Evolutionary conservation across 768 basidiomycete species (phyloP), one percentile per base, ranked within the genome.

Genomic region (Agaricus subrufescens): DNA sequence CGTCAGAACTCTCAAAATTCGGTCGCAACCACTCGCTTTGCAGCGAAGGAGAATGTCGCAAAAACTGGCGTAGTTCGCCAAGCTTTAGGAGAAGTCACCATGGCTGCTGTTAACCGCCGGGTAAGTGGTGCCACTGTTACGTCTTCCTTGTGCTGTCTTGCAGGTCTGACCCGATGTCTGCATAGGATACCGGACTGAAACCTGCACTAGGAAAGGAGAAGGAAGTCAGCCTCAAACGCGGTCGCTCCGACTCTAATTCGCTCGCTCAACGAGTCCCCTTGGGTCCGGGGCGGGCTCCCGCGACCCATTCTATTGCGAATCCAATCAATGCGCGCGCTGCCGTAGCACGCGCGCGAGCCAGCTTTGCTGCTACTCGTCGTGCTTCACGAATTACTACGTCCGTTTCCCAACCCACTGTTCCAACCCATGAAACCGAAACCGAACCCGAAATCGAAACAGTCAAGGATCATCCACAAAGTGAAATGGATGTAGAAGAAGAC

Each of bases 51-150:
- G 56, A 73, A 72, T 58, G 69, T 63, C 37, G 70, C 76, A 61
- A 93, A 91, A 76, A 77, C 74, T 43, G 54, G 49, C 31, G 72
- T 76, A 23, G 83, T 85, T 67, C 81, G 93, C 61, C 78, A 86
- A 31, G 91, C 85, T 40, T 78, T 95, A 49, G 83, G 85, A 57
- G 92, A 94, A 72, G 91, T 94, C 60, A 88, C 88, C 45, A 85
- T 81, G 50, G 81, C 82, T 58, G 85, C 86, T 54, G 82, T 90
- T 50, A 91, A 90, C 69, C 82, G 84, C 67, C 91, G 87, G 75
- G 89, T 87, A 65, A 61, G 81, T 65, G 46, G 46, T 39, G 44
- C 54, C 50, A 44, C 59, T 31, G 50, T 46, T 38, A 19, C 42
- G 38, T 46, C 25, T 7, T 29, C 27, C 44, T 40, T 19, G 19